phyloP scores from a whole-genome alignment of 306 rosid genomes.

The Lablab purpureus region DNA sequence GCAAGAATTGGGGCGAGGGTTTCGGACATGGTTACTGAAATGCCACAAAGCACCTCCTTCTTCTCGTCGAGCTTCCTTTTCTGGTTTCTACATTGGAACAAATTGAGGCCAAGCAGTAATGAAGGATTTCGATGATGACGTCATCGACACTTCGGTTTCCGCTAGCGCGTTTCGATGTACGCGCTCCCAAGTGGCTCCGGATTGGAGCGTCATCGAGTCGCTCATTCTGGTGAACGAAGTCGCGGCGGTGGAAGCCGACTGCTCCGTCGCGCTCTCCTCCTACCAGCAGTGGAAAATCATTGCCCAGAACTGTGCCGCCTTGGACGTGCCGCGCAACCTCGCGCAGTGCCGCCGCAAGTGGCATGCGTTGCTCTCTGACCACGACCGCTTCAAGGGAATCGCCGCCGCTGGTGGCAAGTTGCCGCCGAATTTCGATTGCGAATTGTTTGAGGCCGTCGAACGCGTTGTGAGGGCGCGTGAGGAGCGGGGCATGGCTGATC shows the following conservation, averaged over 20 bases:
- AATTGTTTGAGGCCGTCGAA: slow-evolving; percentile 58
- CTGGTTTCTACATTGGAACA: neutral
- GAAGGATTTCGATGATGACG: slow-evolving; percentile 32
- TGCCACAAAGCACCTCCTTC: neutral
- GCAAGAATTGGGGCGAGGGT: neutral
- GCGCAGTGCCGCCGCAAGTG: slow-evolving; percentile 79
- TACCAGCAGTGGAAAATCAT: slow-evolving; percentile 55
- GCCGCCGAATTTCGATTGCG: slow-evolving; percentile 63
- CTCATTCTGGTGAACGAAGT: slow-evolving; percentile 76
- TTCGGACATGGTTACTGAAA: neutral
- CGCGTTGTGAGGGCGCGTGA: slow-evolving; percentile 54
- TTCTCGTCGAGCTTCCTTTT: neutral
- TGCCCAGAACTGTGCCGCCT: slow-evolving; percentile 57
- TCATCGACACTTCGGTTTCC: neutral
- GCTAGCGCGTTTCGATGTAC: slow-evolving; percentile 52
- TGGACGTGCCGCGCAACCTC: slow-evolving; percentile 61
- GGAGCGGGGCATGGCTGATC: slow-evolving; percentile 56
- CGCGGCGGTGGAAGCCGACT: slow-evolving; percentile 84
- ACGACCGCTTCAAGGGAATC: neutral
- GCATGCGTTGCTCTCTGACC: slow-evolving; percentile 56
- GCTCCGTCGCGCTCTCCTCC: slow-evolving; percentile 49
- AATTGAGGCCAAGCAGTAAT: neutral
- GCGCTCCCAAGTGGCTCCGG: slow-evolving; percentile 75
- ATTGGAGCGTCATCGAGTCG: slow-evolving; percentile 63
- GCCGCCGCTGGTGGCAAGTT: slow-evolving; percentile 44